These are phyloP conservation scores for Tolypocladium inflatum DNA, from an alignment of 2,329 filamentous ascomycete genomes.

Conservation along the genomic window DNA sequence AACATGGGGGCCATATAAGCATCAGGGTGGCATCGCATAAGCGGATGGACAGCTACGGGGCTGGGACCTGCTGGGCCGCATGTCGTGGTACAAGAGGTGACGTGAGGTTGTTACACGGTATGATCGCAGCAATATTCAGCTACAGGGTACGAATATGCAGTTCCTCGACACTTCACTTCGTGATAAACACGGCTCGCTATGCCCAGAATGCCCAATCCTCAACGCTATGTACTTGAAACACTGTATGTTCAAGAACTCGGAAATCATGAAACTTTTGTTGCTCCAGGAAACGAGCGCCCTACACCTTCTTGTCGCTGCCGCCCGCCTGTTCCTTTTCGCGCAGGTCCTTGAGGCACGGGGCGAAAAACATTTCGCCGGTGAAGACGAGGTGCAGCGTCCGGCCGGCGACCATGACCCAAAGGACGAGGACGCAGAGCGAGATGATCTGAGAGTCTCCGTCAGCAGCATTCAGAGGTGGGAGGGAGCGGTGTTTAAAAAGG, in stretches of 20 bases:
- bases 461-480: conserved; percentile 1
- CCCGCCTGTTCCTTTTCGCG: conserved; percentile 19
- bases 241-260: background rate
- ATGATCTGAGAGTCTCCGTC: conserved; percentile 21
- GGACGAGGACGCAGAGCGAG: conserved; percentile 27
- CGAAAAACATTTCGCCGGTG: conserved; percentile 33
- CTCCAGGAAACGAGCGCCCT: background rate
- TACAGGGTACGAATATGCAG: background rate
- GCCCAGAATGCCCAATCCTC: background rate
- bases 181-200: background rate
- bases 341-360: conserved; percentile 31
- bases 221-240: background rate
- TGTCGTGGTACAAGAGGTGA: background rate
- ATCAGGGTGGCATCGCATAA: background rate
- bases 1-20: background rate
- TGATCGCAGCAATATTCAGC: background rate
- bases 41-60: background rate
- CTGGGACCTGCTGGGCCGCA: background rate
- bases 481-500: background rate
- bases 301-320: conserved; percentile 17
- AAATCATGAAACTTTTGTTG: background rate
- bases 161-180: background rate
- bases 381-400: conserved; percentile 27
- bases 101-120: background rate
- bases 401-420: conserved; percentile 31